Evolutionary conservation across 208 protist genomes (phyloP), one percentile per base, ranked within the genome.

Genomic region (Acanthamoeba castellanii): DNA sequence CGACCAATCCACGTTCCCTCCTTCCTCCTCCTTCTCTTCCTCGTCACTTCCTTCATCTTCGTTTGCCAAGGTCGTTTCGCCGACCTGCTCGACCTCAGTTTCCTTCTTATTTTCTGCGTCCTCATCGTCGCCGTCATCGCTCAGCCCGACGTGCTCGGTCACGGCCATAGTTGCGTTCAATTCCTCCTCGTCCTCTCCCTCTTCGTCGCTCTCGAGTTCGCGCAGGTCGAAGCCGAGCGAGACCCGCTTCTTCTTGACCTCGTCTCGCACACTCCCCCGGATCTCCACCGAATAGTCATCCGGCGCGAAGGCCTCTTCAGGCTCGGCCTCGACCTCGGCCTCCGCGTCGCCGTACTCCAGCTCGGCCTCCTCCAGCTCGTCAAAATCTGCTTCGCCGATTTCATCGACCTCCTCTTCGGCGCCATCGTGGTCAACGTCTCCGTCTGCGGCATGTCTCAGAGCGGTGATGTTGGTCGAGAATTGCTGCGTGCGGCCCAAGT

Each of bases 401-500:
- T 55, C 45, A 9, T 82, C 72, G 8, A 9, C 32, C 50, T 61
- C 81, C n/a, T 30, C 81, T 22, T 64, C 30, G 45, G 18, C 22
- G 27, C 47, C 74, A 3, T 55, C 50, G 30, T 11, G 47, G 6
- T 30, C 27, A 1, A 16, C 30, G 11, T 64, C 50, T 42, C 4
- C 50, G 1, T n/a, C n/a, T 27, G n/a, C 14, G 20, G 45, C 14
- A 5, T 37, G n/a, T 13, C 81, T 32, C 25, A 42, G n/a, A 7
- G 52, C 45, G 50, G 45, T 88, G n/a, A 88, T 66, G n/a, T 88
- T 64, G n/a, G 20, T 64, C 27, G 81, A 88, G 50, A 88, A 88
- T 4, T 64, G 50, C 14, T 32, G 30, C 50, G 81, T 64, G 9
- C 32, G 81, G 13, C 81, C 81, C 25, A 32, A 7, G 27, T 87